Percentiles rank a stretch among this genome's conserved stretches.
Evolutionary conservation across 768 basidiomycete genomes (phyloP).

Genomic region (Xerocomus brunneocitrinus): DNA sequence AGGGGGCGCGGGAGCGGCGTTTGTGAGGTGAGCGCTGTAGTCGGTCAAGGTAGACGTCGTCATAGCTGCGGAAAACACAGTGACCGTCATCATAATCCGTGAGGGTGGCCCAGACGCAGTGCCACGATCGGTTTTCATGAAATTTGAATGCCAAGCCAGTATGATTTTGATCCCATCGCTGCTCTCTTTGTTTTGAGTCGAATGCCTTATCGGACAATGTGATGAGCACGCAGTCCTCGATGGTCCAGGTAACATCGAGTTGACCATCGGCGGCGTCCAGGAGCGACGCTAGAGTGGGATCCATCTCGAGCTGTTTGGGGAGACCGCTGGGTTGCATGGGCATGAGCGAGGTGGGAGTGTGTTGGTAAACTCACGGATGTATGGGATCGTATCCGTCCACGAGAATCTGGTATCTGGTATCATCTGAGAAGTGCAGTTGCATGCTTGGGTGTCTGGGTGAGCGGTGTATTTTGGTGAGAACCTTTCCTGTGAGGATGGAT

Average conservation of each 20-base stretch:
- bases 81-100: constrained; percentile 45
- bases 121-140: constrained; percentile 45
- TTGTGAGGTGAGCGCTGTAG: constrained; percentile 41
- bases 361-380: constrained; percentile 32
- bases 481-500: constrained; percentile 40
- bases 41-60: constrained; percentile 53
- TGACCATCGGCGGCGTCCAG: constrained; percentile 38
- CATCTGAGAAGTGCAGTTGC: constrained; percentile 45
- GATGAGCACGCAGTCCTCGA: constrained; percentile 51
- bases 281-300: constrained; percentile 36
- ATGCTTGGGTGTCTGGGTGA: constrained; percentile 43
- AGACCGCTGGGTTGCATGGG: constrained; percentile 34
- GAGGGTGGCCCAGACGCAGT: constrained; percentile 62
- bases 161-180: constrained; percentile 35
- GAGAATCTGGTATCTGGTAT: constrained; percentile 44
- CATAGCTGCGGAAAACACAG: constrained; percentile 54
- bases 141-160: constrained; percentile 52
- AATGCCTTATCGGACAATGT: constrained; percentile 58
- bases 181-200: constrained; percentile 31
- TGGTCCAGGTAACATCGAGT: constrained; percentile 34
- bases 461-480: constrained; percentile 36
- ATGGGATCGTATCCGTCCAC: constrained; percentile 60
- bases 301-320: constrained; percentile 57
- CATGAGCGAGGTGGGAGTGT: neutral
- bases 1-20: constrained; percentile 21